Conservation (phyloP, 805 yeast species). For the Kazachstania viticola region DNA sequence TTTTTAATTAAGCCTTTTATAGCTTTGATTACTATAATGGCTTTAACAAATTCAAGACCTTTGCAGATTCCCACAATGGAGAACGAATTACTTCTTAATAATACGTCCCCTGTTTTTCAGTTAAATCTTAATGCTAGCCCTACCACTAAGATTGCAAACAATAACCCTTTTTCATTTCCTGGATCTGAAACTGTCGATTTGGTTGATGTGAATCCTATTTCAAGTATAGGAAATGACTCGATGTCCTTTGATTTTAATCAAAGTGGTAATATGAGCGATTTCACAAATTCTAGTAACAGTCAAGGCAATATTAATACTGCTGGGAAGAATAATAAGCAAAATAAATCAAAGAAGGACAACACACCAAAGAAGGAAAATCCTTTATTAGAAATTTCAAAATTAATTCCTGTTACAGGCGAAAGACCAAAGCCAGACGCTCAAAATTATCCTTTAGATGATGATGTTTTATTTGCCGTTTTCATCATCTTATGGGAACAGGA, state of each 20-base stretch:
- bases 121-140: conserved; percentile 13
- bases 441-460: conserved; percentile 45
- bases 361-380: conserved; percentile 17
- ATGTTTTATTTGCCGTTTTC: conserved; percentile 65
- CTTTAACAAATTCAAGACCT: conserved; percentile 58
- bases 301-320: not conserved
- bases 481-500: conserved; percentile 60
- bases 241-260: not conserved
- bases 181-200: conserved; percentile 11
- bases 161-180: conserved; percentile 3
- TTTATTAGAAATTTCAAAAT: conserved; percentile 43
- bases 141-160: not conserved
- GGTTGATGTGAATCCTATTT: conserved; percentile 13
- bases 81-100: conserved; percentile 22
- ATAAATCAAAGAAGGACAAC: conserved; percentile 8
- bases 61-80: conserved; percentile 37
- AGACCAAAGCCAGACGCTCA: conserved; percentile 62
- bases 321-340: not conserved
- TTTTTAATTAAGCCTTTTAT: not conserved
- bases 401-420: conserved; percentile 71
- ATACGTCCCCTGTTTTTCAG: conserved; percentile 25
- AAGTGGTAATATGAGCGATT: conserved; percentile 1
- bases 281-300: not conserved
- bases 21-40: conserved; percentile 31
- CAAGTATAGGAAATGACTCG: conserved; percentile 1